Percentiles rank a stretch among this genome's conserved stretches.
These are phyloP conservation scores for Yamadazyma endophytica DNA, from an alignment of 805 yeast genomes.

Conservation along the genomic window DNA sequence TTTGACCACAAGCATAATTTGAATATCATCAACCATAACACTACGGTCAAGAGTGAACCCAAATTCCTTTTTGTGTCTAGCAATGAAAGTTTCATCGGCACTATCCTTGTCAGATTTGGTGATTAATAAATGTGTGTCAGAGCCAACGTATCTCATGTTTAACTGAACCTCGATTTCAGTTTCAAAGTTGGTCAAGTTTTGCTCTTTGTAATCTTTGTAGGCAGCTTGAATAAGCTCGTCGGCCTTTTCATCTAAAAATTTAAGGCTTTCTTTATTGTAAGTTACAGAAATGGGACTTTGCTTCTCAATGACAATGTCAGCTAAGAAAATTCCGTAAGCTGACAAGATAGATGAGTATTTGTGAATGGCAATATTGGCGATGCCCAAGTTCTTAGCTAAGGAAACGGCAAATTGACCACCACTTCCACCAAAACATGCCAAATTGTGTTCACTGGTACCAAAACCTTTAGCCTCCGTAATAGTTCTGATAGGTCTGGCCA, in stretches of 20 bases:
- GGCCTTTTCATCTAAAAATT: slow-evolving; percentile 42
- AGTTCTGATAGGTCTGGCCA: slow-evolving; percentile 31
- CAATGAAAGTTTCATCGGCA: slow-evolving; percentile 20
- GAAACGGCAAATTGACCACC: slow-evolving; percentile 31
- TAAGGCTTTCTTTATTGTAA: slow-evolving; percentile 21
- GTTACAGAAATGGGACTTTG: slow-evolving; percentile 31
- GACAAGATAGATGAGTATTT: slow-evolving; percentile 31
- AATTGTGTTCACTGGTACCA: slow-evolving; percentile 25
- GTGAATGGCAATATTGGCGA: slow-evolving; percentile 27
- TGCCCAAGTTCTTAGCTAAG: slow-evolving; percentile 25
- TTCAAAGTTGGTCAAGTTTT: slow-evolving; percentile 44
- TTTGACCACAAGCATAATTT: slow-evolving; percentile 56
- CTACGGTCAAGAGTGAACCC: slow-evolving; percentile 33
- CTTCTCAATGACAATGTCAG: slow-evolving; percentile 31
- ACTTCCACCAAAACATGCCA: slow-evolving; percentile 36
- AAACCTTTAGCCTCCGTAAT: slow-evolving; percentile 34
- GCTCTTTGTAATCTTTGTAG: slow-evolving; percentile 31
- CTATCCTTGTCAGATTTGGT: slow-evolving; percentile 22
- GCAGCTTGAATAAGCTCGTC: slow-evolving; percentile 42
- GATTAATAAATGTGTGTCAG: slow-evolving; percentile 87
- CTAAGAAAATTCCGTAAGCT: slow-evolving; percentile 31
- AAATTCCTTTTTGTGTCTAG: slow-evolving; percentile 29
- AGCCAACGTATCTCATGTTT: slow-evolving; percentile 79
- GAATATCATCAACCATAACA: slow-evolving; percentile 35
- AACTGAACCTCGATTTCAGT: slow-evolving; percentile 60